Evolutionary conservation across 2,329 filamentous ascomycete genomes (phyloP), one percentile per base, ranked within the genome.

Genomic region (Sphaceloma murrayae): DNA sequence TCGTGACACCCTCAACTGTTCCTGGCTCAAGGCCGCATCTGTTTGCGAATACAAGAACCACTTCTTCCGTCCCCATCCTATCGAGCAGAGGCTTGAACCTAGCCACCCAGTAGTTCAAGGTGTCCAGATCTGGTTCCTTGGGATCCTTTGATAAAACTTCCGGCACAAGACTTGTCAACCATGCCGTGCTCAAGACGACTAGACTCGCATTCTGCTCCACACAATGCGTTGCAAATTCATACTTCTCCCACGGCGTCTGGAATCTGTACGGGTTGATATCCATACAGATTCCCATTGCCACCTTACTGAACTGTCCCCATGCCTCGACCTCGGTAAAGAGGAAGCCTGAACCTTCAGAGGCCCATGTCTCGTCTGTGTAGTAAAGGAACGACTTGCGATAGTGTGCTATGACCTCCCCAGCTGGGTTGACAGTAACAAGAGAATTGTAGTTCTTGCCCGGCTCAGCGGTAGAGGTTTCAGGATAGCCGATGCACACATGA

Each of bases 181-280:
- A 89, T 0, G 85, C 82, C 84, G 88, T 88, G 3, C 74, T 77
- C 0, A 89, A 52, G 24, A 87, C 74, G 1, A 85, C 77, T 0
- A 88, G 50, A 10, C 77, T 75, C 0, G 80, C 73, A 0, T 69
- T 55, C 0, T 64, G 62, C 1, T 75, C 62, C 0, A 85, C 57
- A 4, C 80, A 65, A 32, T 83, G 76, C 17, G 65, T 72, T 1
- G 62, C 68, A 51, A 66, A 77, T 53, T 81, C 77, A 56, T 74
- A 80, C 3, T 63, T 68, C 2, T 66, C 66, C 64, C 70, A 79
- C 0, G 75, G 71, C 1, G 74, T 68, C 29, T 68, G 62, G 58
- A 80, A 80, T 33, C 68, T 68, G 61, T 79, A 74, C 0, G 77
- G 77, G 52, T 81, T 81, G 55, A 81, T 70, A 49, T 74, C 71